A percentile compares a stretch with the other conserved stretches of the same genome.
phyloP scores from a whole-genome alignment of 148 eudicot genomes.

The Camellia japonica region DNA sequence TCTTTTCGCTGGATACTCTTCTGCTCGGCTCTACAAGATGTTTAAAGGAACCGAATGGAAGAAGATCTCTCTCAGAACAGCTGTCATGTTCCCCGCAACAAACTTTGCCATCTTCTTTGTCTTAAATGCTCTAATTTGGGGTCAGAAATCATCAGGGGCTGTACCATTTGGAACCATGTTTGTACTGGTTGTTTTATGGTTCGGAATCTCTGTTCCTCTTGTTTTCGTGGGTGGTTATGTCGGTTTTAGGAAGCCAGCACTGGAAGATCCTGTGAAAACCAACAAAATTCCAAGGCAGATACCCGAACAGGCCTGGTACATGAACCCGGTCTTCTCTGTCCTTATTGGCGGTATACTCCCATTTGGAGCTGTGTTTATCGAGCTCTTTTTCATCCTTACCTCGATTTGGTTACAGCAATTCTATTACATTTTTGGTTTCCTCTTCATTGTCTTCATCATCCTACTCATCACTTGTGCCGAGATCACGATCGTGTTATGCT shows the following conservation, averaged over 20 bases:
- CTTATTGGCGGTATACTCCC: constrained; percentile 45
- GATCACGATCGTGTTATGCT: constrained; percentile 38
- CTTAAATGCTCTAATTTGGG: constrained; percentile 38
- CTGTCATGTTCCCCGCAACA: constrained; percentile 39
- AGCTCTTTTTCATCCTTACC: constrained; percentile 42
- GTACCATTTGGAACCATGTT: constrained; percentile 46
- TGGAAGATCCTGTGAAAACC: constrained; percentile 36
- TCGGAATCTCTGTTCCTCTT: constrained; percentile 34
- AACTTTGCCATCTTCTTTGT: constrained; percentile 35
- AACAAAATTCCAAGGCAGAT: constrained; percentile 38
- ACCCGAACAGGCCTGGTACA: constrained; percentile 47
- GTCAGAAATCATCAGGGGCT: constrained; percentile 40
- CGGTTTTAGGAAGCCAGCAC: constrained; percentile 28
- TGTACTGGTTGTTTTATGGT: constrained; percentile 38
- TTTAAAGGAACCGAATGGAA: constrained; percentile 44
- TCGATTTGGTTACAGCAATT: constrained; percentile 42
- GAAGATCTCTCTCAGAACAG: constrained; percentile 33
- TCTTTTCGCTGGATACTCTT: constrained; percentile 36
- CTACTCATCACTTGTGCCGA: constrained; percentile 41
- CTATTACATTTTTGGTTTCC: constrained; percentile 42
- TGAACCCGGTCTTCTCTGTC: constrained; percentile 39
- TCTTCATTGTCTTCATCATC: constrained; percentile 32
- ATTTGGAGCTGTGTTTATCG: constrained; percentile 42
- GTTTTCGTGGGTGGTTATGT: constrained; percentile 34
- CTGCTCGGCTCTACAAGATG: constrained; percentile 38